Base-by-base conservation (phyloP, 345 rosid species). In the Geranium brycei region DNA sequence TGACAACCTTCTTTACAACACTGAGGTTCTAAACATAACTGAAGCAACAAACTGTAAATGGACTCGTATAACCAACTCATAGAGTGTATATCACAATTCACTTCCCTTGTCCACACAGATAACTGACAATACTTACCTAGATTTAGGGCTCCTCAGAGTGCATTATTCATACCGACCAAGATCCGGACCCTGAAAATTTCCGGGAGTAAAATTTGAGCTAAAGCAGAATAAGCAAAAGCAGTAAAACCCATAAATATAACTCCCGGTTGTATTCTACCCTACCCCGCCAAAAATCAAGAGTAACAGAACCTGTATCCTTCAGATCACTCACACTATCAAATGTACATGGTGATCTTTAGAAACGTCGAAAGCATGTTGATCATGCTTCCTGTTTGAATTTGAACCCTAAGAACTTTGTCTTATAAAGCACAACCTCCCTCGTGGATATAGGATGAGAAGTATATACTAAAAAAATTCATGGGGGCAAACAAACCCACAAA, bases 111-210 rank as follows among this genome's bases (percentile, higher is more conserved):
- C 64, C 51, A 56, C 63, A 57, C 62, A 32, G 30, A 59, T 51
- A 68, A 66, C 62, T 40, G 57, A 64, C 47, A 68, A 23, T 58
- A 65, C 86, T 73, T 73, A 78, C 75, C 82, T 69, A 72, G 55
- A 68, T 62, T 53, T 55, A 59, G 55, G 61, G 71, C 69, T 72
- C 72, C 73, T 63, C 64, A 35, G 64, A 4, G 7, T 38, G 72
- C 71, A 72, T 76, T 72, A 79, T 67, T 62, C 73, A 73, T 71
- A 77, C 71, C 19, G 64, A 77, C 74, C 75, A 79, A 69, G 77
- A 71, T 70, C 64, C 66, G 62, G 62, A 72, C 68, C 87, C 90
- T 81, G 87, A 79, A 85, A 83, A 56, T 59, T 76, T 70, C 28
- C 59, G 72, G 73, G 73, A 60, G 63, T 47, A 67, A 66, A 60